Percentiles rank a stretch among this genome's conserved stretches.
Conservation (phyloP, 1,284 basidiomycete genomes). For the Ceratobasidium sp. region DNA sequence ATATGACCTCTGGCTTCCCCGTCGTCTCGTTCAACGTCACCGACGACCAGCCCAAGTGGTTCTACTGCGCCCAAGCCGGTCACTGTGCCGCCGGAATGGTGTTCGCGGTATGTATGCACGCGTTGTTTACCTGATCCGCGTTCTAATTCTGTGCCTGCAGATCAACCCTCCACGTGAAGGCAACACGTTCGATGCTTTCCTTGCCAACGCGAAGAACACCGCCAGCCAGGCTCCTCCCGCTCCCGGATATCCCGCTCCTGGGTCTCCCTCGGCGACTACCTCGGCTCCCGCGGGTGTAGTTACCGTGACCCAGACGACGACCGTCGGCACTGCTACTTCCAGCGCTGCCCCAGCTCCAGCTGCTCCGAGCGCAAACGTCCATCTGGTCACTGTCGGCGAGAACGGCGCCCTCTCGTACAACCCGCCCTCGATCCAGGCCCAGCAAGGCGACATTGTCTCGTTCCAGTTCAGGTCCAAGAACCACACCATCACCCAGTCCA, state of each 20-base stretch:
- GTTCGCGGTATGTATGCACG: constrained; percentile 49
- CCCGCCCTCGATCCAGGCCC: constrained; percentile 70
- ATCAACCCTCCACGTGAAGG: constrained; percentile 55
- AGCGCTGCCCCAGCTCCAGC: constrained; percentile 52
- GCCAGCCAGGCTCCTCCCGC: constrained; percentile 45
- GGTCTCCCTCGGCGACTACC: constrained; percentile 50
- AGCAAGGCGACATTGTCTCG: constrained; percentile 70
- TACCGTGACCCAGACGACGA: constrained; percentile 52
- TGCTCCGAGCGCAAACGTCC: constrained; percentile 57
- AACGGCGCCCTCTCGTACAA: constrained; percentile 62
- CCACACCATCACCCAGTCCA: constrained; percentile 71
- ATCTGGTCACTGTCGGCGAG: constrained; percentile 67
- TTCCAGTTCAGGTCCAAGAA: constrained; percentile 70
- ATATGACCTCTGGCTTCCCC: constrained; percentile 49
- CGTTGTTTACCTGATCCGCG: not conserved
- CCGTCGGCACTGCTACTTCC: constrained; percentile 58
- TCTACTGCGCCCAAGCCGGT: constrained; percentile 52
- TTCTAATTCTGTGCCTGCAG: constrained; percentile 25
- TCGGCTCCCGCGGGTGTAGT: constrained; percentile 45
- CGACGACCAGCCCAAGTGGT: constrained; percentile 55
- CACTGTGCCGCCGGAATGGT: constrained; percentile 56
- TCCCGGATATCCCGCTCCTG: not conserved
- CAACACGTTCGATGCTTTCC: constrained; percentile 55
- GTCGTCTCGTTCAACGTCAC: constrained; percentile 53
- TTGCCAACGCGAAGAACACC: constrained; percentile 49